Evolutionary conservation across 108 stramenopile species (phyloP).

Genomic region (Conticribra guillardii): DNA sequence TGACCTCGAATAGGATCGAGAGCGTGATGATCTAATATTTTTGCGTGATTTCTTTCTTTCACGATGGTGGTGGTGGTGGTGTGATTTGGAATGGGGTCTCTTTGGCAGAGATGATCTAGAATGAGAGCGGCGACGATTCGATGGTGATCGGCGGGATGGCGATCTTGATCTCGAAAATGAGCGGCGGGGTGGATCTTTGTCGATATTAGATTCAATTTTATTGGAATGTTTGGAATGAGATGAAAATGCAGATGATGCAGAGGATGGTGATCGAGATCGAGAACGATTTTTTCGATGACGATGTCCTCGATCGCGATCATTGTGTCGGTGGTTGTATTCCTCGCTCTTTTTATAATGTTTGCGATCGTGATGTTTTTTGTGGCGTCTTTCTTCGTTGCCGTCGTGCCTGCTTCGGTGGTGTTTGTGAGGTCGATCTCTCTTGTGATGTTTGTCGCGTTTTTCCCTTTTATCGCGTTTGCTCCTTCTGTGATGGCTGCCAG

Average conservation of each 20-base stretch:
- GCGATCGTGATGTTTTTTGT: slow-evolving; percentile 2
- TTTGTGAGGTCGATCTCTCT: neutral
- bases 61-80: no score
- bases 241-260: neutral
- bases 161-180: neutral
- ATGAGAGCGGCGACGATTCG: no score
- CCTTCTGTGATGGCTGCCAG: neutral
- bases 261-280: slow-evolving; percentile 18
- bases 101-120: no score
- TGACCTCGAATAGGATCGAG: no score
- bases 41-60: no score
- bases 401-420: neutral
- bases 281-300: neutral
- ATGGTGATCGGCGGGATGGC: slow-evolving; percentile 12
- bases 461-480: slow-evolving; percentile 2
- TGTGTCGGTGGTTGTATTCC: slow-evolving; percentile 1
- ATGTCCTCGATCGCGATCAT: slow-evolving; percentile 2
- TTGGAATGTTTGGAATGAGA: neutral
- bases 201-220: neutral
- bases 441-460: slow-evolving; percentile 18
- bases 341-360: slow-evolving; percentile 10
- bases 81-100: no score
- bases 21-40: no score
- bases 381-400: neutral
- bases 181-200: neutral